Evolutionary conservation across 768 basidiomycete genomes (phyloP).

Genomic region (Hydnomerulius pinastri): DNA sequence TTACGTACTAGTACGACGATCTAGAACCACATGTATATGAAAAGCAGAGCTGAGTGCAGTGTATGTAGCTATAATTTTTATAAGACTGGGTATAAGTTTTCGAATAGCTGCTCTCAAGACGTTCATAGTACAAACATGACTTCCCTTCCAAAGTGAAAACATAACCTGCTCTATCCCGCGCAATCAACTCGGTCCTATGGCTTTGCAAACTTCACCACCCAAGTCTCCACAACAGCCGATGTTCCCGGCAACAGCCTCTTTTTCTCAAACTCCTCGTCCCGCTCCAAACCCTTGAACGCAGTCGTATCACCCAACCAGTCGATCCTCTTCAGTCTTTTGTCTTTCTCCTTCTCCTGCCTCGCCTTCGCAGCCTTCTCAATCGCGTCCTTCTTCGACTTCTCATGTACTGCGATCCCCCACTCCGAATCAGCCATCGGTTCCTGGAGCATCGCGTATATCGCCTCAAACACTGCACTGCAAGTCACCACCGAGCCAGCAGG

Average conservation of each 20-base stretch:
- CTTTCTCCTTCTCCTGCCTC: slow-evolving; percentile 40
- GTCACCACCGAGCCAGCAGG: slow-evolving; percentile 36
- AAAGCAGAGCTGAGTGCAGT: too few species aligned
- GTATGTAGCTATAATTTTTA: too few species aligned
- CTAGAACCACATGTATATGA: too few species aligned
- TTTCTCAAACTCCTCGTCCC: slow-evolving; percentile 57
- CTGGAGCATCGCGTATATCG: slow-evolving; percentile 50
- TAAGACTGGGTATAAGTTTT: too few species aligned
- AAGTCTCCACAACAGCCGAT: slow-evolving; percentile 50
- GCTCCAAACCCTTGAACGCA: slow-evolving; percentile 63
- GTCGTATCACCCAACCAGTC: slow-evolving; percentile 64
- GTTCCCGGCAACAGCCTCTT: slow-evolving; percentile 49
- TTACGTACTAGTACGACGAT: too few species aligned
- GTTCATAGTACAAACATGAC: too few species aligned
- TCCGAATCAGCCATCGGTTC: slow-evolving; percentile 62
- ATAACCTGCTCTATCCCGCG: not conserved
- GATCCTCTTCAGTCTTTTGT: slow-evolving; percentile 50
- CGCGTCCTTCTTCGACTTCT: slow-evolving; percentile 43
- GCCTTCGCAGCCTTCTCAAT: slow-evolving; percentile 55
- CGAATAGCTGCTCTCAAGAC: too few species aligned
- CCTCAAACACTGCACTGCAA: slow-evolving; percentile 58
- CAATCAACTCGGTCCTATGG: slow-evolving; percentile 12
- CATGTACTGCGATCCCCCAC: slow-evolving; percentile 56
- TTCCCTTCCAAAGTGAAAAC: not conserved
- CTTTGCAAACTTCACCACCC: slow-evolving; percentile 53